Conservation (phyloP, 1,284 basidiomycete genomes). For the Fomitopsis palustris region DNA sequence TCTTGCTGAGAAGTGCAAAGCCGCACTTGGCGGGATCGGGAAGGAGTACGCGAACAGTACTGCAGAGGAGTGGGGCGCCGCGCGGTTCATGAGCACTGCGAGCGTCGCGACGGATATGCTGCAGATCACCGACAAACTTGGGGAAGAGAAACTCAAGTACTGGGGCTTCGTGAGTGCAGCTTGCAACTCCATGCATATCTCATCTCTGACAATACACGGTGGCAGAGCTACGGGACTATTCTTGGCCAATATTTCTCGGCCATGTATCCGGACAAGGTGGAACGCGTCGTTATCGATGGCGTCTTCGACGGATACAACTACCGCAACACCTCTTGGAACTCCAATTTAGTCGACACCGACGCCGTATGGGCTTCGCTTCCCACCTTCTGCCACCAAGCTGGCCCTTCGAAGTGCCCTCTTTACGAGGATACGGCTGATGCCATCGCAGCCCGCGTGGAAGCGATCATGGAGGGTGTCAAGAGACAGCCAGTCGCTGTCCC, state of each 20-base stretch:
- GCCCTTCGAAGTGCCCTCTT: slow-evolving; percentile 34
- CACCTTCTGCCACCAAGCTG: slow-evolving; percentile 34
- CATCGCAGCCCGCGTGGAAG: slow-evolving; percentile 25
- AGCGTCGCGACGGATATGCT: slow-evolving; percentile 49
- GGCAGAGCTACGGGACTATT: slow-evolving; percentile 40
- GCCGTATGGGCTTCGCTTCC: slow-evolving; percentile 31
- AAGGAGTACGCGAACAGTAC: slow-evolving; percentile 5
- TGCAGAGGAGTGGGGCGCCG: slow-evolving; percentile 22
- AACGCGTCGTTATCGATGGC: slow-evolving; percentile 32
- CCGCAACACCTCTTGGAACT: slow-evolving; percentile 17
- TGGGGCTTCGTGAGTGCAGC: slow-evolving; percentile 47
- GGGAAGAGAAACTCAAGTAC: slow-evolving; percentile 43
- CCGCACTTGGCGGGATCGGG: slow-evolving; percentile 20
- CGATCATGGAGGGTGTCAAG: slow-evolving; percentile 26
- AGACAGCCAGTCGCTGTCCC: slow-evolving; percentile 25
- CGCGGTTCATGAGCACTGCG: slow-evolving; percentile 39
- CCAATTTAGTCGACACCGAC: slow-evolving; percentile 24
- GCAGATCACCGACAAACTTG: slow-evolving; percentile 40
- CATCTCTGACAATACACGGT: not conserved
- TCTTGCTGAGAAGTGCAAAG: slow-evolving; percentile 12
- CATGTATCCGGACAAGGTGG: slow-evolving; percentile 43
- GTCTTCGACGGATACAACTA: slow-evolving; percentile 25
- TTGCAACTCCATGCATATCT: not conserved
- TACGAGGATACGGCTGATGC: slow-evolving; percentile 29
- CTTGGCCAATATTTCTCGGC: slow-evolving; percentile 42